These are phyloP conservation scores for Setomelanomma holmii DNA, from an alignment of 2,329 filamentous ascomycete species.

Conservation along the genomic window DNA sequence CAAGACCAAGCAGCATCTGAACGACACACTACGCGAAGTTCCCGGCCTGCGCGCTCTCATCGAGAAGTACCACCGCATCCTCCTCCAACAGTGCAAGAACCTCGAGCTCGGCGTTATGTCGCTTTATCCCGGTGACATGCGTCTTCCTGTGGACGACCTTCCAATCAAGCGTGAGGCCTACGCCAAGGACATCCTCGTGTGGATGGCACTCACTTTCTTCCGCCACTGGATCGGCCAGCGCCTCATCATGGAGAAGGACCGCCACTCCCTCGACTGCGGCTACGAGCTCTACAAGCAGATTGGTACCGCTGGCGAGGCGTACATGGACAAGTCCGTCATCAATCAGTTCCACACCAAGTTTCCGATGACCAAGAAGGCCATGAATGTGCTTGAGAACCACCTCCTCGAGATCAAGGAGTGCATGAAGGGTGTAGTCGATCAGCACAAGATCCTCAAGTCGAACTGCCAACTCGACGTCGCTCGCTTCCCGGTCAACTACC, in stretches of 20 bases:
- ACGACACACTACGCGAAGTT: constrained; percentile 24
- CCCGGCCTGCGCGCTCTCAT: constrained; percentile 36
- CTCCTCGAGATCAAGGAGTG: constrained; percentile 52
- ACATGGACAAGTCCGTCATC: constrained; percentile 51
- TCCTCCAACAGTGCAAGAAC: constrained; percentile 35
- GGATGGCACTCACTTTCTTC: constrained; percentile 58
- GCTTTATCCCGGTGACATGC: constrained; percentile 37
- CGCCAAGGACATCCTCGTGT: constrained; percentile 58
- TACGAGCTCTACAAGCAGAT: constrained; percentile 55
- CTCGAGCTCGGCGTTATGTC: constrained; percentile 34
- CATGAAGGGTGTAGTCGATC: constrained; percentile 50
- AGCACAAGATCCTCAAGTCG: constrained; percentile 48
- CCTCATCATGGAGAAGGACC: constrained; percentile 49
- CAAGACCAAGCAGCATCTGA: constrained; percentile 6
- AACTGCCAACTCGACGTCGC: constrained; percentile 50
- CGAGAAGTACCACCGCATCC: constrained; percentile 36
- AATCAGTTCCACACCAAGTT: constrained; percentile 51
- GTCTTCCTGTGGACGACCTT: constrained; percentile 29
- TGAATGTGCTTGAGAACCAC: constrained; percentile 51
- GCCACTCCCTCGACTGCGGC: constrained; percentile 54
- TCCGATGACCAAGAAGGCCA: constrained; percentile 53
- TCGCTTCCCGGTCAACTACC: constrained; percentile 48
- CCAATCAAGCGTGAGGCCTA: constrained; percentile 54
- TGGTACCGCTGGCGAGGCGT: constrained; percentile 50
- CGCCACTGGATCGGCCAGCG: constrained; percentile 56